Evolutionary conservation across 2,329 filamentous ascomycete species (phyloP).

Genomic region (Alternaria solani): DNA sequence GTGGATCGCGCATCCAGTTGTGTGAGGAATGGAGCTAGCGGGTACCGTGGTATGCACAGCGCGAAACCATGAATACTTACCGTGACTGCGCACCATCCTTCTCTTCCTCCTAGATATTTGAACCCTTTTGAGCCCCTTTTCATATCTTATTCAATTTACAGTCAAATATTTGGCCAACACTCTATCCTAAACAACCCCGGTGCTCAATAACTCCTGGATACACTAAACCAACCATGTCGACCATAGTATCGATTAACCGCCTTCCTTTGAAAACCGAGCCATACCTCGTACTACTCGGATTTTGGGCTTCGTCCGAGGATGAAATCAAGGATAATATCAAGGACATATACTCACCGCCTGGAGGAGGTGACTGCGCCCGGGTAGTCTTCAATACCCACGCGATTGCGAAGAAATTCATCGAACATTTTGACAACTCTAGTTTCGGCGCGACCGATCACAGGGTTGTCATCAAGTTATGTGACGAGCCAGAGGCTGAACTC

Average conservation of each 20-base stretch:
- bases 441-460: not conserved
- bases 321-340: not conserved
- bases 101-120: not conserved
- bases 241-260: not conserved
- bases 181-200: accelerated
- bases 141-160: not conserved
- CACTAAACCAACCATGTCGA: not conserved
- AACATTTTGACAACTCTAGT: not conserved
- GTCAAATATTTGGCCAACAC: no score
- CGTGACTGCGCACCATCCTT: not conserved
- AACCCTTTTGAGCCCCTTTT: not conserved
- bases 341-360: not conserved
- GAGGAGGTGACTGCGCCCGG: not conserved
- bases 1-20: not conserved
- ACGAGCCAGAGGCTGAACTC: not conserved
- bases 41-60: not conserved
- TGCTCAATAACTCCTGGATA: no score
- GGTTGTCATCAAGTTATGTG: not conserved
- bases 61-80: not conserved
- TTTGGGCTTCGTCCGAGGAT: no score
- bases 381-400: not conserved
- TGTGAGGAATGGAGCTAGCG: not conserved
- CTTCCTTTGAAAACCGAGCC: not conserved
- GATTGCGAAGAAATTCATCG: not conserved
- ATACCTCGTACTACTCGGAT: not conserved